Evolutionary conservation across 1,139 yeast genomes (phyloP).

Genomic region (Pichia sp.): DNA sequence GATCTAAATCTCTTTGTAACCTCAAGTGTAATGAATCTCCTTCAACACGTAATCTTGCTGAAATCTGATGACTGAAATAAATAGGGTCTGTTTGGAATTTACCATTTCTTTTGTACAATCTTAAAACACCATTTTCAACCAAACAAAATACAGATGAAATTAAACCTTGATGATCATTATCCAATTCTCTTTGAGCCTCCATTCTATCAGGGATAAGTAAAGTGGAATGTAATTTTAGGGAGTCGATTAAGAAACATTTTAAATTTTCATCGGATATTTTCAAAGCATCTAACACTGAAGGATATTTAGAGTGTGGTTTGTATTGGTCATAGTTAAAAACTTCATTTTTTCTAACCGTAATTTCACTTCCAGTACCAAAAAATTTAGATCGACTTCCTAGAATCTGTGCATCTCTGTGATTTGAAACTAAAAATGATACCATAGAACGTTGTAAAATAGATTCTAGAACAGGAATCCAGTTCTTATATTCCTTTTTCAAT

Average conservation of each 20-base stretch:
- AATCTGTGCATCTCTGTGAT: conserved; percentile 50
- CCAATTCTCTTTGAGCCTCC: conserved; percentile 45
- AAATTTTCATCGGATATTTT: conserved; percentile 49
- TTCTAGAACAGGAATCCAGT: conserved; percentile 63
- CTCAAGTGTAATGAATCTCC: conserved; percentile 22
- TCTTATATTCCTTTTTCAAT: conserved; percentile 47
- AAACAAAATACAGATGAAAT: conserved; percentile 44
- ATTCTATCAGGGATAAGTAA: conserved; percentile 46
- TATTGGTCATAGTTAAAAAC: conserved; percentile 41
- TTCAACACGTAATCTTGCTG: conserved; percentile 17
- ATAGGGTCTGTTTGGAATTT: conserved; percentile 57
- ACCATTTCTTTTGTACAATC: conserved; percentile 32
- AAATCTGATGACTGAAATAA: conserved; percentile 33
- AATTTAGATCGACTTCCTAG: conserved; percentile 41
- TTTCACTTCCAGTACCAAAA: conserved; percentile 31
- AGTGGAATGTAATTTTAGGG: conserved; percentile 51
- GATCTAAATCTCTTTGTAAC: conserved; percentile 16
- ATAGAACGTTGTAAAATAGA: conserved; percentile 41
- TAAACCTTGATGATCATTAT: conserved; percentile 31
- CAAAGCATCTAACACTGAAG: conserved; percentile 56
- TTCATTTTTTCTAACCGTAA: conserved; percentile 54
- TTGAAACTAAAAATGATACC: conserved; percentile 62
- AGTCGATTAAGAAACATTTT: conserved; percentile 60
- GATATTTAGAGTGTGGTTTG: conserved; percentile 32
- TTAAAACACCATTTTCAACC: conserved; percentile 33